Percentiles rank a stretch among this genome's conserved stretches.
phyloP scores from a whole-genome alignment of 1,284 basidiomycete species.

The Chalciporus sp. region DNA sequence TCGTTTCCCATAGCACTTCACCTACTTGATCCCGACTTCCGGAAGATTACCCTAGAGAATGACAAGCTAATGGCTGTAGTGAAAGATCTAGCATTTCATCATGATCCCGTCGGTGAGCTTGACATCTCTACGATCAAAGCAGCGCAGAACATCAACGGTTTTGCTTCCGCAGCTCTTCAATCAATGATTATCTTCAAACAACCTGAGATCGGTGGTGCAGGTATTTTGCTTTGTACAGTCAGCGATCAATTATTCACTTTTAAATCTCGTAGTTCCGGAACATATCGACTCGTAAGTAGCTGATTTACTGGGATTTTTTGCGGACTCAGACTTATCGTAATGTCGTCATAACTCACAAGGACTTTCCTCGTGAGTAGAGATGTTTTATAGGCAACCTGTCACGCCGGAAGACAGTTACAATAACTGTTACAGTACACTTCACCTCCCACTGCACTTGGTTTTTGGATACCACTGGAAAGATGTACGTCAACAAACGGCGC shows the following conservation, averaged over 20 bases:
- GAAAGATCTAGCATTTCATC: conserved; percentile 76
- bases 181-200: conserved; percentile 96
- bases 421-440: conserved; percentile 73
- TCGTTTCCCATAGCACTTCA: conserved; percentile 61
- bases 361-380: conserved; percentile 67
- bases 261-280: conserved; percentile 53
- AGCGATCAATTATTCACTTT: conserved; percentile 1
- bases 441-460: conserved; percentile 89
- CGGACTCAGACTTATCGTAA: conserved; percentile 1
- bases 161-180: conserved; percentile 69
- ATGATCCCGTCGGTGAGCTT: conserved; percentile 74
- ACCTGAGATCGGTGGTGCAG: conserved; percentile 85
- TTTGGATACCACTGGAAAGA: conserved; percentile 93
- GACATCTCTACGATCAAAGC: background rate
- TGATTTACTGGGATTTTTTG: conserved; percentile 5
- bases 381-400: background rate
- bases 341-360: conserved; percentile 37
- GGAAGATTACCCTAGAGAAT: conserved; percentile 77
- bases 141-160: background rate
- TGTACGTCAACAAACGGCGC: conserved; percentile 87
- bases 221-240: conserved; percentile 42
- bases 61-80: conserved; percentile 67
- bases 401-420: background rate
- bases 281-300: conserved; percentile 79
- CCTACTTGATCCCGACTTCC: conserved; percentile 81